Evolutionary conservation across 2,329 filamentous ascomycete genomes (phyloP), one percentile per base, ranked within the genome.

Genomic region (Trichoderma pleuroti): DNA sequence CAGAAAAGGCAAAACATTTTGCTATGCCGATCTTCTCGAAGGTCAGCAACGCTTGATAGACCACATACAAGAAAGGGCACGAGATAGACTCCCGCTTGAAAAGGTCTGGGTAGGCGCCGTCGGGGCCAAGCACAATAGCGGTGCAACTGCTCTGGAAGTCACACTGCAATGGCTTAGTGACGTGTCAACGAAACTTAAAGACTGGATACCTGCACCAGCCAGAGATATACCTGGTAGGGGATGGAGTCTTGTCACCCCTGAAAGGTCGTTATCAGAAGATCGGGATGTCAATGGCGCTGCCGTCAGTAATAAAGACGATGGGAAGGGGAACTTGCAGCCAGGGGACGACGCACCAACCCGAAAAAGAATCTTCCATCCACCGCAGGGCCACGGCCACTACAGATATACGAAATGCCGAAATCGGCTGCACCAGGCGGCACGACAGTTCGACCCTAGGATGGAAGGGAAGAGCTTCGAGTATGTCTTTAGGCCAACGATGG

Each of bases 281-380:
- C 61, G 30, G 12, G 34, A 62, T 30, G 57, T 11, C 66, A 42
- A 5, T 11, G n/a, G 11, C 5, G 10, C 11, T n/a, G 4, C 54
- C 21, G 59, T n/a, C 2, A 21, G 52, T 11, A 34, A 11, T 16
- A 24, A 65, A 4, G 73, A 77, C 52, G 54, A 72, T 14, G 74
- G 76, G 72, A 72, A 76, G 16, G 59, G 73, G n/a, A 75, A 76
- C 39, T 24, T 52, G 30, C 60, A 68, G 8, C 72, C 76, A 8
- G 36, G 52, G 70, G 75, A 64, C 5, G 73, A 72, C 18, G 75
- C 71, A 39, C 34, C 12, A 39, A 42, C 73, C 32, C 70, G 67
- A 24, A 81, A 80, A 63, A 81, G 81, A 12, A 79, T 87, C 14
- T 86, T 87, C 73, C 83, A 86, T 28, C 82, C 86, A 3, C 85